Evolutionary conservation across 495 filamentous ascomycete genomes (phyloP), one percentile per base, ranked within the genome.

Genomic region (Oidiodendron maius): DNA sequence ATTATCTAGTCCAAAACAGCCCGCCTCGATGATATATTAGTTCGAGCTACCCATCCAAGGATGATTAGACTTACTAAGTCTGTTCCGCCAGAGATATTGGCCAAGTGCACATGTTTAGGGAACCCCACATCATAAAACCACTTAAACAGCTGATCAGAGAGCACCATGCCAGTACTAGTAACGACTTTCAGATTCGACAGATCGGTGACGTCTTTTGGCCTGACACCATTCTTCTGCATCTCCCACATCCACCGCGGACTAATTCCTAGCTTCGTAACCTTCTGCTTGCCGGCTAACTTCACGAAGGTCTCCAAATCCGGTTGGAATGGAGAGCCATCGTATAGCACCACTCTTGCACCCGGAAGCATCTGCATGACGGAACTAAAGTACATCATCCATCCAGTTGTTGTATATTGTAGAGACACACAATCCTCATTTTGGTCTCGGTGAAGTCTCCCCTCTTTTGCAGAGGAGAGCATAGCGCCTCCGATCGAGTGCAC

Each of bases 111-210:
- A 53, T 66, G 61, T 2, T 71, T 22, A 0, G 85, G 84, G 62
- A 91, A 91, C 11, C 72, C 87, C n/a, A 62, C 59, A 62, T 89
- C 85, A 64, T 89, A 90, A 71, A 90, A 89, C 84, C 84, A 91
- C 47, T 86, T 76, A 60, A 87, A 89, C 34, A 87, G 68, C 26
- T 78, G 71, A 36, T 87, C 76, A 6, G 82, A 76, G 8, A 90
- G 72, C 1, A 89, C 85, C 87, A 90, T 90, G 10, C 86, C 87
- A 3, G 87, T 91, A 48, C 71, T 76, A 9, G 74, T 79, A 15
- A 89, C 84, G 11, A 67, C 58, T 18, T 66, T 63, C 21, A 91
- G 68, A 36, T 53, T 61, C 5, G 70, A 77, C 11, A 90, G 66
- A 49, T 89, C 81, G 17, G 72, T 68, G 10, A 83, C 67, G 17